Base-by-base conservation (phyloP, 2,329 filamentous ascomycete species). In the Pyricularia pennisetigena region DNA sequence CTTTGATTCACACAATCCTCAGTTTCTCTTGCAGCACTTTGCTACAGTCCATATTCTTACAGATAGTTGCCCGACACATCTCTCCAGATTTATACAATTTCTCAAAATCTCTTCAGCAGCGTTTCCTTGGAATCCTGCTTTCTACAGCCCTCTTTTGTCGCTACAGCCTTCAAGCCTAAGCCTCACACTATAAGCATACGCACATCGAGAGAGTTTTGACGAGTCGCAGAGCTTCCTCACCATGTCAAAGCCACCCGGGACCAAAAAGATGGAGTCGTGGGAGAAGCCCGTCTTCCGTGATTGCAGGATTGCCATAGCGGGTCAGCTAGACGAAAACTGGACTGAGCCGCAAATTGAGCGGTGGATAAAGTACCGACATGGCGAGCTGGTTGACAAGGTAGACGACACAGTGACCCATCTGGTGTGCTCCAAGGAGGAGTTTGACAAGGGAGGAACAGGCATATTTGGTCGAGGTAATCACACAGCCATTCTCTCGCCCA, bases 391-490 rank as follows among this genome's bases (percentile, higher is more conserved):
- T 0, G 75, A 79, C 0, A 78, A 81, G 0, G 77, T 92, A 23
- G 81, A 81, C 29, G 75, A 81, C 0, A 73, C 79, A 0, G 86
- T 90, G 10, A 97, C 93, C 0, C 93, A 97, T 77, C 79, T 97
- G 0, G 82, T 97, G 26, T 86, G 87, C 68, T 87, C 86, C 0
- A 80, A 84, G 66, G 82, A 87, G 41, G 85, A 88, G 20, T 93
- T 61, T 61, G 57, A 87, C 76, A 82, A 84, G 20, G 70, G 77
- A 81, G 24, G 57, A 23, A 24, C 76, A 71, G 32, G 73, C 75
- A 20, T 49, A 6, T 49, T 7, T 73, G 80, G 0, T 28, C 75
- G 76, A 69, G 76, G 82, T 80, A 74, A 30, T 69, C 70, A 3
- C 26, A 26, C 14, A 70, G 29, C 32, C n/a, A 66, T 3, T 49